These are phyloP conservation scores for Hymenochaete sp. DNA, from an alignment of 1,284 basidiomycete species.

Conservation along the genomic window DNA sequence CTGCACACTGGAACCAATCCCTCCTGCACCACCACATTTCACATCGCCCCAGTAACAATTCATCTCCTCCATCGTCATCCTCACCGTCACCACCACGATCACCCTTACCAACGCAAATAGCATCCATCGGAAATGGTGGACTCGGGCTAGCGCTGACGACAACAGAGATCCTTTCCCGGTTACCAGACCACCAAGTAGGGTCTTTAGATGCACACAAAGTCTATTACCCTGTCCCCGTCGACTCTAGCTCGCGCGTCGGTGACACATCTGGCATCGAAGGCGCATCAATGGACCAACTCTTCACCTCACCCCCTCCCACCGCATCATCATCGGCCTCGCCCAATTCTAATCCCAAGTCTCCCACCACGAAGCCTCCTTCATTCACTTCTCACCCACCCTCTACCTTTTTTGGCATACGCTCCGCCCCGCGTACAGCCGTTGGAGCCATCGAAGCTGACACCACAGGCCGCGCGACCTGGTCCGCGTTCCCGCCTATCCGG, in stretches of 20 bases:
- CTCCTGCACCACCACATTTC: constrained; percentile 52
- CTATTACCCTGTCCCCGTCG: constrained; percentile 59
- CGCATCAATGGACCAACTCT: constrained; percentile 45
- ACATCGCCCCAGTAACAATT: constrained; percentile 29
- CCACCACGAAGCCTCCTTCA: not conserved
- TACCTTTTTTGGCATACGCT: constrained; percentile 58
- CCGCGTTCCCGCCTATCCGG: constrained; percentile 64
- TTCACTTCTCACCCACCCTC: constrained; percentile 21
- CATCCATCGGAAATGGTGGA: no score
- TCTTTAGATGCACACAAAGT: constrained; percentile 22
- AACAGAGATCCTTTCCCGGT: constrained; percentile 34
- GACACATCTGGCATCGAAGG: constrained; percentile 52
- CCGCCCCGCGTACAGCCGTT: constrained; percentile 19
- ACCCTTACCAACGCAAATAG: constrained; percentile 31
- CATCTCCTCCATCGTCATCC: constrained; percentile 21
- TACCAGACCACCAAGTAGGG: not conserved
- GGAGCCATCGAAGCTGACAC: constrained; percentile 36
- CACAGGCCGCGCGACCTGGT: constrained; percentile 42
- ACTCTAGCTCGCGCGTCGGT: constrained; percentile 76
- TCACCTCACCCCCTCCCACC: constrained; percentile 22
- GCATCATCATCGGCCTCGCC: not conserved
- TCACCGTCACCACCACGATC: constrained; percentile 30
- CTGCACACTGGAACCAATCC: constrained; percentile 71
- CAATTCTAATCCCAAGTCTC: not conserved
- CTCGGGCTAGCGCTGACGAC: constrained; percentile 48